Evolutionary conservation across 345 rosid species (phyloP).

Genomic region (Eucalyptus cloeziana): DNA sequence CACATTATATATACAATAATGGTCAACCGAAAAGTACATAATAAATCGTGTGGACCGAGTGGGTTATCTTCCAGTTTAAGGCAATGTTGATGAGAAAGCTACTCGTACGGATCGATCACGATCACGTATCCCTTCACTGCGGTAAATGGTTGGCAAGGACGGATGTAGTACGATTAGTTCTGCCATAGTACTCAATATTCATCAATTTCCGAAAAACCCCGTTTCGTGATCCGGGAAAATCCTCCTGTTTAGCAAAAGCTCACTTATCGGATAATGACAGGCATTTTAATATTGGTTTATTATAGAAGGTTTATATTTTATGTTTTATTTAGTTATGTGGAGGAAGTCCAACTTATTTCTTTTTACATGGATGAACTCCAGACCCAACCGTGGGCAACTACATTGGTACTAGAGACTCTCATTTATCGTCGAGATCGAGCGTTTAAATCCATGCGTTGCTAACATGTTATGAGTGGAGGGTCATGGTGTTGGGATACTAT

Average conservation of each 20-base stretch:
- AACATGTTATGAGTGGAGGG: no score
- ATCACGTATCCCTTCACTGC: neutral
- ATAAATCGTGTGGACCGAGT: neutral
- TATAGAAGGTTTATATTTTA: neutral
- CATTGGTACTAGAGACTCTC: no score
- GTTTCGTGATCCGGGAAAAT: neutral
- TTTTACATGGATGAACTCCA: neutral
- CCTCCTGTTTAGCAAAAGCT: neutral
- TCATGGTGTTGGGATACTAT: no score
- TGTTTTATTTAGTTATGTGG: neutral
- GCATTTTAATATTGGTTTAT: neutral
- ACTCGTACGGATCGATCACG: neutral
- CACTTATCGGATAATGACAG: neutral
- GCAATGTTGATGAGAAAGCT: neutral
- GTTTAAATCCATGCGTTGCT: no score
- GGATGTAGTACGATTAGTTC: neutral
- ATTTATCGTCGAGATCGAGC: no score
- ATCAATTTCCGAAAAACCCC: neutral
- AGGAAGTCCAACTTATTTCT: neutral
- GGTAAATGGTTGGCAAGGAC: neutral
- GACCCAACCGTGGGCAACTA: no score
- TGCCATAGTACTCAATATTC: neutral
- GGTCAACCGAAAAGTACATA: neutral
- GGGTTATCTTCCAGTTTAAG: neutral
- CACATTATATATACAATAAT: neutral